These are phyloP conservation scores for Triglochin maritima DNA, from an alignment of 106 monocot species.

Conservation along the genomic window DNA sequence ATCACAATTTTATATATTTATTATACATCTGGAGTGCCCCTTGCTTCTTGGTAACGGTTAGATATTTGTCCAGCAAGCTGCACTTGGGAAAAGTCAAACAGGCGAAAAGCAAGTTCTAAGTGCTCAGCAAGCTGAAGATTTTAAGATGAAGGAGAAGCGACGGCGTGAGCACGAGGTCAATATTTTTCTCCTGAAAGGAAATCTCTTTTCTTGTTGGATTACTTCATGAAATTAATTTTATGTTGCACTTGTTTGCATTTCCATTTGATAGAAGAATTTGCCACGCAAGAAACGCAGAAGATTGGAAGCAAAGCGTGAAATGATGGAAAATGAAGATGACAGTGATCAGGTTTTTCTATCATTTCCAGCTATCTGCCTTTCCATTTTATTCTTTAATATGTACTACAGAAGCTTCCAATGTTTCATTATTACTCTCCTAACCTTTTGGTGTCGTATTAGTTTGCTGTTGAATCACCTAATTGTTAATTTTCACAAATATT, in stretches of 20 bases:
- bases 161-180: conserved; percentile 70
- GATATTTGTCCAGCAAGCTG: conserved; percentile 23
- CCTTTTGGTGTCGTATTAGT: not conserved
- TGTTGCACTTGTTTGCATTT: conserved; percentile 6
- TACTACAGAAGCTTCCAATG: not conserved
- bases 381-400: not conserved
- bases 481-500: not conserved
- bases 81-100: conserved; percentile 30
- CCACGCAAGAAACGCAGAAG: conserved; percentile 83
- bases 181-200: not conserved
- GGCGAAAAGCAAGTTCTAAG: conserved; percentile 48
- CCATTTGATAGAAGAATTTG: conserved; percentile 55
- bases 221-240: not conserved
- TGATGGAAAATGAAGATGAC: conserved; percentile 46
- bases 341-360: conserved; percentile 5
- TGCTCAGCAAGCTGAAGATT: conserved; percentile 63
- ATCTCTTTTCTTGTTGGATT: not conserved
- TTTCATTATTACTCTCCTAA: no score
- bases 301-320: conserved; percentile 74
- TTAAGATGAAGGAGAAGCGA: conserved; percentile 76
- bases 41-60: not conserved
- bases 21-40: not conserved
- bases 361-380: not conserved
- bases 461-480: not conserved
- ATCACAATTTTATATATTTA: no score